Evolutionary conservation across 208 protist genomes (phyloP), one percentile per base, ranked within the genome.

Genomic region (Leishmania lainsoni): DNA sequence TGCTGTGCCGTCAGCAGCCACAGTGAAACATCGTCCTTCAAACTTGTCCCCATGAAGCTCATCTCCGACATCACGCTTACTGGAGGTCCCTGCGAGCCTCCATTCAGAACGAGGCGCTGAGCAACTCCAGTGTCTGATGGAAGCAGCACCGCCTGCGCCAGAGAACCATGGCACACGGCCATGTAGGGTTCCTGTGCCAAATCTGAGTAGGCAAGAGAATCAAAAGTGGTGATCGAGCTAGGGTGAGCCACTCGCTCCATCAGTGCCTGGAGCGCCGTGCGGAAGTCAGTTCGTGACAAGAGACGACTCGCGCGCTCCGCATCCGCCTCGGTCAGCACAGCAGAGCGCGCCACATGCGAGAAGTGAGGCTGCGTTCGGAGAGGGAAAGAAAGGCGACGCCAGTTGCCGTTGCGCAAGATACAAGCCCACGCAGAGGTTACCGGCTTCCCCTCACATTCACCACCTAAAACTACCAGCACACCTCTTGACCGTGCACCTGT

Each of bases 131-230:
- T 35, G 58, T 56, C 32, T 74, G 61, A 10, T 9, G 71, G 76
- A 52, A 66, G 29, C 26, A 72, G 12, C 26, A 88, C 66, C 66
- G 85, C 70, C 65, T 91, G 90, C 22, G 83, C 71, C 12, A 93
- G 86, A 52, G 91, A 92, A 29, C 91, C 91, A 69, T 95, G 91
- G 72, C 87, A 89, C 32, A 83, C 90, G 20, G 84, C 79, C 52
- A 94, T 80, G 79, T 92, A 89, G 20, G 77, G 3, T 32, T 82
- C 72, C 14, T 75, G 68, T 17, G 35, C 35, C 5, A 22, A 10
- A 35, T 29, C 58, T 35, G 68, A 78, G 12, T 61, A 66, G 26
- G 51, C 5, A 10, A 32, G 54, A 26, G 63, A 71, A 49, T 65
- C 32, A n/a, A 16, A 71, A 75, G 51, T 3, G 39, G 39, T 16